Base-by-base conservation (phyloP, 1,284 basidiomycete species). In the Fistulinella cinereoalba region DNA sequence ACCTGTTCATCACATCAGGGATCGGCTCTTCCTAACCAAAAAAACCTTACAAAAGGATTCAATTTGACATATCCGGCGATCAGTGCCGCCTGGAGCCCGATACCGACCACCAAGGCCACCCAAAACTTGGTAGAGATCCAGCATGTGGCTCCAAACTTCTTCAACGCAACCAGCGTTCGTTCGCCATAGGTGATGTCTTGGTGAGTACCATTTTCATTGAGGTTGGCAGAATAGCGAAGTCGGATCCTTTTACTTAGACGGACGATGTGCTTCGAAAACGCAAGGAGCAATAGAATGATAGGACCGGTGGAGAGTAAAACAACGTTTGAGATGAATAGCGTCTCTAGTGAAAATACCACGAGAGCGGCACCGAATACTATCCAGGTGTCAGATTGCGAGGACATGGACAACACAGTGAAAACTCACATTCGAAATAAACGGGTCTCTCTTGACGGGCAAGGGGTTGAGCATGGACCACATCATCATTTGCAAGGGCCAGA, bases 381-480 rank as follows among this genome's bases (percentile, higher is more conserved):
- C 31, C 37, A 4, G 2, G 33, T 33, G 31, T 55, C 37, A 47
- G 28, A 29, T 41, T 16, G 18, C 23, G 22, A n/a, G 21, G 15
- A 12, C 8, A 29, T 16, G 2, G 3, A 24, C 33, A 25, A 4
- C 32, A 29, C 18, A 40, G 27, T 12, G 33, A 40, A 7, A 13
- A 67, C 85, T 63, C 55, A 89, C 88, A 43, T 58, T 90, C 88
- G 56, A 89, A 88, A 65, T 86, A 89, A 2, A 87, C 81, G 3
- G 77, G 67, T 28, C 68, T 70, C 11, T 44, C 62, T 40, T 51
- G 50, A 21, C 40, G 46, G 12, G 49, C 29, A 23, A 34, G 23
- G 6, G 44, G 36, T 27, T 48, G 46, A 16, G 44, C 12, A 36
- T 64, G 59, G 21, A 52, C 54, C 15, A 42, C 41, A 51, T 67